Conservation (phyloP, 2,329 filamentous ascomycete species). For the Paecilomyces variotii region DNA sequence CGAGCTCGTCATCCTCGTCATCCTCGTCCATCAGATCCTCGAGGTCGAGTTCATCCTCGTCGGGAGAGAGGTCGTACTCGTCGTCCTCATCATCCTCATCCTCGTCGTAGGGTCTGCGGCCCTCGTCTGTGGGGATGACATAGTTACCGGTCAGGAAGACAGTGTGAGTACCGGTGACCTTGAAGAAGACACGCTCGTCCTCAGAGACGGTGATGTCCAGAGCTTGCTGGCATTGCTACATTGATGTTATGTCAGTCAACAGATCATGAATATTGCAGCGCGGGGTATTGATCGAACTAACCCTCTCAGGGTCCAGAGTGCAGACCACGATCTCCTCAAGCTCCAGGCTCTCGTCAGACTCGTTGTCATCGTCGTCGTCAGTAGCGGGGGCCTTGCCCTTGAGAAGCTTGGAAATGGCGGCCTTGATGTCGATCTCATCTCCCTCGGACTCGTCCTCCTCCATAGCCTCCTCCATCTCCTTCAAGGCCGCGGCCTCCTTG, state of each 20-base stretch:
- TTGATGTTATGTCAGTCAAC: constrained; percentile 3
- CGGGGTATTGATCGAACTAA: constrained; percentile 39
- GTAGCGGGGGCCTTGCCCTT: constrained; percentile 64
- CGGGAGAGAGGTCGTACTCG: constrained; percentile 74
- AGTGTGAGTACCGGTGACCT: constrained; percentile 80
- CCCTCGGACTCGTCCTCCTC: constrained; percentile 49
- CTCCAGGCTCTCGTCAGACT: constrained; percentile 50
- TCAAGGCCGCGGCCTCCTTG: constrained; percentile 65
- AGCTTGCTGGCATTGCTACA: constrained; percentile 85
- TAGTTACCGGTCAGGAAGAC: constrained; percentile 96
- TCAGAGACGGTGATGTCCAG: constrained; percentile 88
- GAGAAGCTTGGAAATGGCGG: constrained; percentile 48
- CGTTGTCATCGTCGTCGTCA: constrained; percentile 55
- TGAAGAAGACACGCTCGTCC: constrained; percentile 85
- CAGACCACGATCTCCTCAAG: constrained; percentile 89
- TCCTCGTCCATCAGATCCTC: constrained; percentile 45
- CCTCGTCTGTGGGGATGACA: constrained; percentile 61
- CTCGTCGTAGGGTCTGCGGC: constrained; percentile 35
- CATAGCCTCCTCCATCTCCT: constrained; percentile 65
- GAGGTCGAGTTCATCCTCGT: constrained; percentile 65
- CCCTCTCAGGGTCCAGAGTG: constrained; percentile 87
- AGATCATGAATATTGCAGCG: background rate
- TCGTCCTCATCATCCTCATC: constrained; percentile 58
- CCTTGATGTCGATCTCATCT: constrained; percentile 57
- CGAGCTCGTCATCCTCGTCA: constrained; percentile 67